Percentiles rank a stretch among this genome's conserved stretches.
Conservation (phyloP, 2,329 filamentous ascomycete genomes). For the Clarireedia homoeocarpa region DNA sequence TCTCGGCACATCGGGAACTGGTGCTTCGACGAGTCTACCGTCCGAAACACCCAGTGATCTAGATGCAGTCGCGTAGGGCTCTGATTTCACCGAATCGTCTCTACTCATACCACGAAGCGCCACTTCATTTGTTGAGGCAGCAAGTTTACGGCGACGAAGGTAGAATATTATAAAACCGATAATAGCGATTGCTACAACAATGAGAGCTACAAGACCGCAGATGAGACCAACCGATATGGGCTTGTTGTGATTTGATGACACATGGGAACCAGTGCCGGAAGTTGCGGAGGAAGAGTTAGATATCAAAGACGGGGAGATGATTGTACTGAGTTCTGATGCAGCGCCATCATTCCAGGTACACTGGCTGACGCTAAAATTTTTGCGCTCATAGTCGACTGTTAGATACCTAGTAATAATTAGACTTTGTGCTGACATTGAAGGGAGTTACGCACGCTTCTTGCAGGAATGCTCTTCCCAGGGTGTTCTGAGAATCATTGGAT, state of each 20-base stretch:
- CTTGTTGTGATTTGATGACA: background rate
- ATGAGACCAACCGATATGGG: background rate
- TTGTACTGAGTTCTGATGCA: constrained; percentile 9
- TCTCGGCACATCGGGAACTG: background rate
- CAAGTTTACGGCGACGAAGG: background rate
- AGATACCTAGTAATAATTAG: constrained; percentile 18
- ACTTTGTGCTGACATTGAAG: background rate
- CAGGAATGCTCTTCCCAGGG: constrained; percentile 32
- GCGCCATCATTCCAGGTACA: constrained; percentile 16
- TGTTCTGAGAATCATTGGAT: constrained; percentile 29
- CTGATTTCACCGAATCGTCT: background rate
- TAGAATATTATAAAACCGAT: background rate
- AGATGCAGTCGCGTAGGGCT: background rate
- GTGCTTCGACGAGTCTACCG: background rate
- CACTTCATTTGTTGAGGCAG: background rate
- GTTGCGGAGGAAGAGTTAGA: constrained; percentile 16
- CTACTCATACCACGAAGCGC: background rate
- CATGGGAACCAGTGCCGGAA: background rate
- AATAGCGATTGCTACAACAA: background rate
- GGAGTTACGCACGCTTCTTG: constrained; percentile 30
- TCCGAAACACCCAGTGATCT: background rate
- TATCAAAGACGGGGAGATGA: constrained; percentile 11
- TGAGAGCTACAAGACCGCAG: background rate
- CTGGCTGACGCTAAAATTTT: constrained; percentile 25
- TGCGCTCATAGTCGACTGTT: constrained; percentile 25